A percentile compares a stretch with the other conserved stretches of the same genome.
These are phyloP conservation scores for Iberis pinnata DNA, from an alignment of 345 rosid genomes.

Conservation along the genomic window DNA sequence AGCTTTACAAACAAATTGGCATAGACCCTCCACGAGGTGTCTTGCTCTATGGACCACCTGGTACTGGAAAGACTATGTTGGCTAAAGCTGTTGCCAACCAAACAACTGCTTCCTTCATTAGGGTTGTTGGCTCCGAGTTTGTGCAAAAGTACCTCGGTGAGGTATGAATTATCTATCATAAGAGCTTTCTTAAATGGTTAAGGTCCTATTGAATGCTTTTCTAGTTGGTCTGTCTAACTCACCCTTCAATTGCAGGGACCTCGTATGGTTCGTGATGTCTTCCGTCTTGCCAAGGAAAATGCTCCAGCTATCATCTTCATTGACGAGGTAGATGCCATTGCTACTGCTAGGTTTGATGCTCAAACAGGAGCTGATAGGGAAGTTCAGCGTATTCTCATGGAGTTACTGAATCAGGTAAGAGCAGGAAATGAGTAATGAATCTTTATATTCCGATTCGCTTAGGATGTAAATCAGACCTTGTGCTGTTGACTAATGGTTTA, in stretches of 20 bases:
- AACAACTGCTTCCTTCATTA: constrained; percentile 93
- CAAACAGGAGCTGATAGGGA: constrained; percentile 99
- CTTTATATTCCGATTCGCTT: background rate
- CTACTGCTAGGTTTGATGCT: constrained; percentile 99
- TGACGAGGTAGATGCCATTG: constrained; percentile 97
- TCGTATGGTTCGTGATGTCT: constrained; percentile 99
- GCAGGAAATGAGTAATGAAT: background rate
- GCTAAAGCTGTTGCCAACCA: constrained; percentile 98
- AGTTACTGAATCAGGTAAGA: constrained; percentile 81
- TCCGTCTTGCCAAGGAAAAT: constrained; percentile 95
- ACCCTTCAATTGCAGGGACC: constrained; percentile 57
- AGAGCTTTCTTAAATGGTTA: background rate
- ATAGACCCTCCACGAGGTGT: constrained; percentile 99
- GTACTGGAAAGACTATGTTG: constrained; percentile 98
- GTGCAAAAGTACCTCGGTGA: constrained; percentile 97
- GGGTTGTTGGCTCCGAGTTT: constrained; percentile 99
- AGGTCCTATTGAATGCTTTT: background rate
- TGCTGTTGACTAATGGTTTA: background rate
- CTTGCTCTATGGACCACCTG: constrained; percentile 94
- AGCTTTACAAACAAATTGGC: constrained; percentile 90
- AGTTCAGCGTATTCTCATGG: constrained; percentile 96
- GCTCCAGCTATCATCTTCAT: constrained; percentile 98
- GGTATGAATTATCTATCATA: constrained; percentile 36
- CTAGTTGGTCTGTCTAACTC: background rate
- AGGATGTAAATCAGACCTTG: background rate